A percentile compares a stretch with the other conserved stretches of the same genome.
phyloP scores from a whole-genome alignment of 148 eudicot species.

The Nepenthes mirabilis region DNA sequence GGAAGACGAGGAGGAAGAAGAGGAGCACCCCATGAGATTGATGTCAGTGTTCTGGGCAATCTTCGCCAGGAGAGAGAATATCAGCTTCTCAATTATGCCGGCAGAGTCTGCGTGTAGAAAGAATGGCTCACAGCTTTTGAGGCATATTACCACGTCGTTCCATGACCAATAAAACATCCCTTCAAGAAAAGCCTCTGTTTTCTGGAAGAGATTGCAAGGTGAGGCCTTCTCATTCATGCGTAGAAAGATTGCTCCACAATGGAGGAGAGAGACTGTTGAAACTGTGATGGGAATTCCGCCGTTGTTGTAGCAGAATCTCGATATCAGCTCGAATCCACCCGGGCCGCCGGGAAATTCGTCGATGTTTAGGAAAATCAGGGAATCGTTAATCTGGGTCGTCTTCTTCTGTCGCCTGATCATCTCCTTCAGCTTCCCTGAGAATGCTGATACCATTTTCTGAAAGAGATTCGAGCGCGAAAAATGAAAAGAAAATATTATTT shows the following conservation, averaged over 20 bases:
- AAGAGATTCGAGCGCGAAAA: background rate
- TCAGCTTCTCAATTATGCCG: conserved; percentile 44
- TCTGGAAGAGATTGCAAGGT: conserved; percentile 29
- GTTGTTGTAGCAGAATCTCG: conserved; percentile 57
- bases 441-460: conserved; percentile 44
- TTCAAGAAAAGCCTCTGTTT: conserved; percentile 42
- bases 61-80: conserved; percentile 40
- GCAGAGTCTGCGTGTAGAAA: conserved; percentile 31
- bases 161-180: conserved; percentile 61
- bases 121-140: conserved; percentile 36
- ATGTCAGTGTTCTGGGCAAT: conserved; percentile 57
- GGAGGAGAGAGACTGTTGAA: conserved; percentile 36
- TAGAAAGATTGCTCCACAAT: conserved; percentile 48
- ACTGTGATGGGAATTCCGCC: conserved; percentile 33
- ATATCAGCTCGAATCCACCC: conserved; percentile 50
- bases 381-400: conserved; percentile 17
- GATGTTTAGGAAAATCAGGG: conserved; percentile 23
- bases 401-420: conserved; percentile 42
- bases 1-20: conserved; percentile 46
- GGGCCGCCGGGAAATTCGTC: conserved; percentile 59
- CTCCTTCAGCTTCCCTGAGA: conserved; percentile 39
- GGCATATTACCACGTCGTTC: conserved; percentile 31
- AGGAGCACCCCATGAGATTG: conserved; percentile 8
- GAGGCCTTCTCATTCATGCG: conserved; percentile 34
- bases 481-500: background rate